phyloP scores from a whole-genome alignment of 805 yeast species.

The Metschnikowia cerradonensis region DNA sequence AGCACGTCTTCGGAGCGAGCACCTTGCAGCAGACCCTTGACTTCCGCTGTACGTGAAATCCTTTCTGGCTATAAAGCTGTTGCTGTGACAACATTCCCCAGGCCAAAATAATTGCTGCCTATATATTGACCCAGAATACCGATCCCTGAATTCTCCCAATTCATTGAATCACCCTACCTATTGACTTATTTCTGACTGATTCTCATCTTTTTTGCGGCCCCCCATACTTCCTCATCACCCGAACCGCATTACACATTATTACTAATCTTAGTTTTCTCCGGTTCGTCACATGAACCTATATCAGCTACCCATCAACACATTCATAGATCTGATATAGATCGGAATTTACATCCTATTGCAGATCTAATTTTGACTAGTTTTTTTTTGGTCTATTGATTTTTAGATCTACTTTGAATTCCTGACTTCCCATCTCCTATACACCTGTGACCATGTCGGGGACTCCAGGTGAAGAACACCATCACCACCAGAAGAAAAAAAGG shows the following conservation, averaged over 20 bases:
- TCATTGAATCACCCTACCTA: no score
- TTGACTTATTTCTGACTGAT: no score
- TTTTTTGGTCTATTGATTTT: neutral
- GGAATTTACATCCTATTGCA: no score
- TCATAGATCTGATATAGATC: no score
- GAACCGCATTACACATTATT: neutral
- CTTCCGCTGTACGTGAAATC: neutral
- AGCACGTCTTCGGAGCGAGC: neutral
- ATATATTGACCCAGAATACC: no score
- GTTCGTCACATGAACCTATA: neutral
- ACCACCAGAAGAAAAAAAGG: conserved; percentile 42
- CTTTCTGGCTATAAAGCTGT: neutral
- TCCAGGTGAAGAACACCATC: conserved; percentile 13
- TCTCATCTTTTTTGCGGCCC: no score
- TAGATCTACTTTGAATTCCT: no score
- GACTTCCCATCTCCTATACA: no score
- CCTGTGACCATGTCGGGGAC: conserved; percentile 6
- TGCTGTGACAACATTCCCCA: no score
- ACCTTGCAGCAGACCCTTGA: neutral
- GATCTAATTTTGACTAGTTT: no score
- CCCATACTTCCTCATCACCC: neutral
- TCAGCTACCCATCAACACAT: neutral
- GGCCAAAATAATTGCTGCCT: no score
- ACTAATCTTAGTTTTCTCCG: neutral
- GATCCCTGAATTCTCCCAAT: no score